A percentile compares a stretch with the other conserved stretches of the same genome.
phyloP scores from a whole-genome alignment of 192 early-diverging fungal species.

The Piromyces finnis region DNA sequence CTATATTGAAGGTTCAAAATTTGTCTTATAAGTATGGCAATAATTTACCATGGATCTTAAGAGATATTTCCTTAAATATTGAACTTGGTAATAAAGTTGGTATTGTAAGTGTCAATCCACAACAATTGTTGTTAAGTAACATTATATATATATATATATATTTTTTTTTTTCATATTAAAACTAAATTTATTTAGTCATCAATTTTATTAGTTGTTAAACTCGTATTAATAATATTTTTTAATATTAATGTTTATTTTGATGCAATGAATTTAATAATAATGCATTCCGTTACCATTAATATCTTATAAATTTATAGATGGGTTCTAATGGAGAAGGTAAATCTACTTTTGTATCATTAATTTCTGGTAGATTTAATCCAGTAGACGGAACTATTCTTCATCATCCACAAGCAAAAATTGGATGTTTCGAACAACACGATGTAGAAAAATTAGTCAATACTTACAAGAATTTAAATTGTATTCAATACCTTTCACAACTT shows the following conservation, averaged over 20 bases:
- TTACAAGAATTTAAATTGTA: slow-evolving; percentile 19
- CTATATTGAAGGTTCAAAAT: background rate
- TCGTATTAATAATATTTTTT: too few species aligned
- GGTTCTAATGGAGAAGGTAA: slow-evolving; percentile 74
- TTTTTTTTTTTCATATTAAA: too few species aligned
- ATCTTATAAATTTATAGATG: too few species aligned
- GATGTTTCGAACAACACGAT: slow-evolving; percentile 71
- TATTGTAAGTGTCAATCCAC: background rate
- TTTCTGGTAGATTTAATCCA: slow-evolving; percentile 41
- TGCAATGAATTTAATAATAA: too few species aligned
- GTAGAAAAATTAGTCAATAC: slow-evolving; percentile 41
- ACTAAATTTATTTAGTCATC: too few species aligned
- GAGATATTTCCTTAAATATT: background rate
- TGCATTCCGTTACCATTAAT: too few species aligned
- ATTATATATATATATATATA: background rate
- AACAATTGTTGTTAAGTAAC: too few species aligned
- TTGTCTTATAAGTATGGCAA: background rate
- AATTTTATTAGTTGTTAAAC: too few species aligned
- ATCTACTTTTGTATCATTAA: slow-evolving; percentile 60
- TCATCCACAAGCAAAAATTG: slow-evolving; percentile 47
- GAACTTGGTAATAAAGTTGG: background rate
- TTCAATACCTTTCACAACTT: slow-evolving; percentile 20
- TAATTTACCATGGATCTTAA: background rate
- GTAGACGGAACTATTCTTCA: slow-evolving; percentile 40
- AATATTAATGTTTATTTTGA: too few species aligned